These are phyloP conservation scores for Entophlyctis luteolus DNA, from an alignment of 192 early-diverging fungal species.

Conservation along the genomic window DNA sequence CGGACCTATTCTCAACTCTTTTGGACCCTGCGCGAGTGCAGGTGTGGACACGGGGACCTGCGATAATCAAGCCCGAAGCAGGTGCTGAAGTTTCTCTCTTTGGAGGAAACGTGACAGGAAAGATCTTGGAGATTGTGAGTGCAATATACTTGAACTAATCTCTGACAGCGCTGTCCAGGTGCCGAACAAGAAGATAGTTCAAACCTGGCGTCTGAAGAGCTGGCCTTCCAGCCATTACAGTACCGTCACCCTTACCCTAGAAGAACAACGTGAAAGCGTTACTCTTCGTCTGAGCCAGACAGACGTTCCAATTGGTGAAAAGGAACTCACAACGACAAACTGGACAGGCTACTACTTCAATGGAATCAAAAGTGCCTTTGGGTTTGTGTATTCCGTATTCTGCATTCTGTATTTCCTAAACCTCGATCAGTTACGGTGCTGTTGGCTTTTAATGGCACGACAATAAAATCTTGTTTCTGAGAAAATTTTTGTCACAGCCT, in stretches of 20 bases:
- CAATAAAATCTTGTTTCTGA: no score
- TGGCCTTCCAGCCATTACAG: constrained; percentile 87
- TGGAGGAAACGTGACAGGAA: constrained; percentile 83
- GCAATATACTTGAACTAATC: not conserved
- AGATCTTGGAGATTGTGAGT: constrained; percentile 62
- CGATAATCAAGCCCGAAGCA: constrained; percentile 58
- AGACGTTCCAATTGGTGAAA: constrained; percentile 84
- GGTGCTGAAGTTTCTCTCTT: constrained; percentile 73
- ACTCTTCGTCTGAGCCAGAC: constrained; percentile 71
- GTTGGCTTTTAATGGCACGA: constrained; percentile 16
- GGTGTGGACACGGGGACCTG: constrained; percentile 75
- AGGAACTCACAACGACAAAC: constrained; percentile 77
- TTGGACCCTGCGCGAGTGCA: constrained; percentile 67
- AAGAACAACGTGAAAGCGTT: constrained; percentile 64
- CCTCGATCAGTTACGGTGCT: constrained; percentile 3
- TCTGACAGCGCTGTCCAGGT: constrained; percentile 36
- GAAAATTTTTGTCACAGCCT: not conserved
- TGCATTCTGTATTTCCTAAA: not conserved
- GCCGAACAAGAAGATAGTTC: constrained; percentile 69
- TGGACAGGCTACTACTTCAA: constrained; percentile 94
- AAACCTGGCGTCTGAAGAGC: constrained; percentile 78
- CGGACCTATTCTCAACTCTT: constrained; percentile 77
- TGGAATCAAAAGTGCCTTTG: constrained; percentile 85
- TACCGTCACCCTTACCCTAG: constrained; percentile 70
- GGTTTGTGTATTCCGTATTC: constrained; percentile 41